These are phyloP conservation scores for Serpula lacrymans DNA, from an alignment of 768 basidiomycete species.

Conservation along the genomic window DNA sequence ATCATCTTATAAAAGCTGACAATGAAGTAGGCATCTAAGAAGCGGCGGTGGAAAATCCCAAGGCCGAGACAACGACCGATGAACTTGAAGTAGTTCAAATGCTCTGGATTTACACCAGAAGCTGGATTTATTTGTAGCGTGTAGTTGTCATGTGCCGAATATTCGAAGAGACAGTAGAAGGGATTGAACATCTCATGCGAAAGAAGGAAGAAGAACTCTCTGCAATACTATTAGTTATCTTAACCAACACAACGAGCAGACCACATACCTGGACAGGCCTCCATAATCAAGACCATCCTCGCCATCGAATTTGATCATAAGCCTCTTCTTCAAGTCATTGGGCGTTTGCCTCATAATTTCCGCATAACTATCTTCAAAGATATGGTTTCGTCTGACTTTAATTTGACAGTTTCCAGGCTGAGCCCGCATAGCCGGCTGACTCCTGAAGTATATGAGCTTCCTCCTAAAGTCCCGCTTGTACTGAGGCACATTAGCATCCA, in stretches of 20 bases:
- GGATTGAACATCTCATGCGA: conserved; percentile 99
- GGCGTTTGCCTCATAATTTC: conserved; percentile 99
- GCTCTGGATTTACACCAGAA: conserved; percentile 97
- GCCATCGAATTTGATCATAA: conserved; percentile 99
- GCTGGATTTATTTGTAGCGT: conserved; percentile 99
- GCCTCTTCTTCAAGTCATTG: conserved; percentile 94
- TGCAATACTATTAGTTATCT: conserved; percentile 29
- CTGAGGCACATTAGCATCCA: conserved; percentile 97
- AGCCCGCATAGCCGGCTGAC: conserved; percentile 95
- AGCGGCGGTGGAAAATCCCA: conserved; percentile 98
- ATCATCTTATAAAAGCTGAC: conserved; percentile 99
- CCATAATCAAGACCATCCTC: conserved; percentile 99
- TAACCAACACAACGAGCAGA: not conserved
- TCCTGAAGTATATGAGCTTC: conserved; percentile 99
- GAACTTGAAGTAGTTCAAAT: conserved; percentile 99
- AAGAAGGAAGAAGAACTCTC: conserved; percentile 99
- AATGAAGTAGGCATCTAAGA: conserved; percentile 99
- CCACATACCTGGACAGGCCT: conserved; percentile 83
- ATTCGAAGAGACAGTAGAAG: conserved; percentile 99
- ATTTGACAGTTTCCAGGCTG: conserved; percentile 99
- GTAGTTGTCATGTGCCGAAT: conserved; percentile 99
- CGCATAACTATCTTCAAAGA: conserved; percentile 98
- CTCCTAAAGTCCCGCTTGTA: conserved; percentile 99
- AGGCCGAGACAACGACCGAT: conserved; percentile 94
- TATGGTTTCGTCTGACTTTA: conserved; percentile 96